A percentile compares a stretch with the other conserved stretches of the same genome.
These are phyloP conservation scores for Erythrobasidium hasegawianum DNA, from an alignment of 1,284 basidiomycete genomes.

Conservation along the genomic window DNA sequence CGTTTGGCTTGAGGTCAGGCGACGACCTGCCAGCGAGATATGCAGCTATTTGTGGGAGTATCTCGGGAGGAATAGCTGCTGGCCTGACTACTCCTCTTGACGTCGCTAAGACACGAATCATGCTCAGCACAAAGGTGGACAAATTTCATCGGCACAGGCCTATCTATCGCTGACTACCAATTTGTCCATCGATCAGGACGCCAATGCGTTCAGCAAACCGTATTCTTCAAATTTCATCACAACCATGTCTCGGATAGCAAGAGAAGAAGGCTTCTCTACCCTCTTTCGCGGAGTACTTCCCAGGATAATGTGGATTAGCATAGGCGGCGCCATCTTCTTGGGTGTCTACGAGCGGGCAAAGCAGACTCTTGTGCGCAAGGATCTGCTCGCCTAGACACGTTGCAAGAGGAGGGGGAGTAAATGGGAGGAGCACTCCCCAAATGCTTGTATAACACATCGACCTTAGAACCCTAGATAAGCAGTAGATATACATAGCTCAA, in stretches of 20 bases:
- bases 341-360: conserved; percentile 71
- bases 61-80: conserved; percentile 86
- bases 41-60: conserved; percentile 83
- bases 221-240: conserved; percentile 44
- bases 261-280: conserved; percentile 66
- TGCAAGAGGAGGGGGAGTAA: too few relatives aligned
- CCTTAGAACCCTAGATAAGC: too few relatives aligned
- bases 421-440: too few relatives aligned
- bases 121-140: conserved; percentile 58
- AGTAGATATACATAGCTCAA: too few relatives aligned
- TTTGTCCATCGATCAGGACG: background rate
- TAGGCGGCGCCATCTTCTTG: conserved; percentile 93
- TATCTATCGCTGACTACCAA: too few relatives aligned
- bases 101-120: conserved; percentile 94
- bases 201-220: conserved; percentile 10
- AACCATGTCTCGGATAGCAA: conserved; percentile 59
- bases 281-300: conserved; percentile 86
- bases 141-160: conserved; percentile 37
- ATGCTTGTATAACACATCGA: too few relatives aligned
- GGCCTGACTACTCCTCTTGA: conserved; percentile 93
- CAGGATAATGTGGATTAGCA: conserved; percentile 92
- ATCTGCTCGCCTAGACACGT: background rate
- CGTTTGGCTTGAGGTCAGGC: conserved; percentile 40
- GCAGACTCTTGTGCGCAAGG: conserved; percentile 7
- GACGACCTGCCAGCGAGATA: conserved; percentile 64